These are phyloP conservation scores for Antitrichia curtipendula DNA, from an alignment of 225 moss, liverwort and hornwort genomes.

Conservation along the genomic window DNA sequence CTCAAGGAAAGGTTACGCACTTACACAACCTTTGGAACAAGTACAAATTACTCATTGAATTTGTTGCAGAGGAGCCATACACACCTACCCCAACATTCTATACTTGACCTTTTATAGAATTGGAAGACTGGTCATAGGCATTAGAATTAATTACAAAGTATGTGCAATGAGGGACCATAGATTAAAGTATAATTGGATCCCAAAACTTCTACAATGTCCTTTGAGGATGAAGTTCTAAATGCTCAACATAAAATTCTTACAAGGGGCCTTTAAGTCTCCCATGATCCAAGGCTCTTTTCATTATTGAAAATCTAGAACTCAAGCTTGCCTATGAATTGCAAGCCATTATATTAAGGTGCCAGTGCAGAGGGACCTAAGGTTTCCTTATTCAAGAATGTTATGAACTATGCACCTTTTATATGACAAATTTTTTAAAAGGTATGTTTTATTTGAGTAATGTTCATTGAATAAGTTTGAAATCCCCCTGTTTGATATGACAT, in stretches of 20 bases:
- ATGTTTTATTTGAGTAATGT: fast-evolving
- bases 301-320: not conserved
- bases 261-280: fast-evolving
- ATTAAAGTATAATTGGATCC: too few species aligned
- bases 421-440: not conserved
- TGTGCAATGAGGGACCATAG: too few species aligned
- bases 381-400: not conserved
- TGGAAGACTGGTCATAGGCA: too few species aligned
- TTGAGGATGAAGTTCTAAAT: not conserved
- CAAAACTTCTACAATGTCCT: fast-evolving
- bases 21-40: too few species aligned
- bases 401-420: not conserved
- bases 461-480: too few species aligned
- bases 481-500: fast-evolving
- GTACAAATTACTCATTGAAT: too few species aligned
- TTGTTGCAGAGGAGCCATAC: too few species aligned
- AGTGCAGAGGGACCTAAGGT: fast-evolving
- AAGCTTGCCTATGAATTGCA: not conserved
- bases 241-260: fast-evolving
- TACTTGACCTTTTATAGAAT: too few species aligned
- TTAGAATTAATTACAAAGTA: too few species aligned
- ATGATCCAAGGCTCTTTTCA: not conserved
- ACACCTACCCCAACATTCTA: too few species aligned
- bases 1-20: too few species aligned
- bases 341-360: fast-evolving